Base-by-base conservation (phyloP, 495 filamentous ascomycete genomes). In the Penicillium samsonianum region DNA sequence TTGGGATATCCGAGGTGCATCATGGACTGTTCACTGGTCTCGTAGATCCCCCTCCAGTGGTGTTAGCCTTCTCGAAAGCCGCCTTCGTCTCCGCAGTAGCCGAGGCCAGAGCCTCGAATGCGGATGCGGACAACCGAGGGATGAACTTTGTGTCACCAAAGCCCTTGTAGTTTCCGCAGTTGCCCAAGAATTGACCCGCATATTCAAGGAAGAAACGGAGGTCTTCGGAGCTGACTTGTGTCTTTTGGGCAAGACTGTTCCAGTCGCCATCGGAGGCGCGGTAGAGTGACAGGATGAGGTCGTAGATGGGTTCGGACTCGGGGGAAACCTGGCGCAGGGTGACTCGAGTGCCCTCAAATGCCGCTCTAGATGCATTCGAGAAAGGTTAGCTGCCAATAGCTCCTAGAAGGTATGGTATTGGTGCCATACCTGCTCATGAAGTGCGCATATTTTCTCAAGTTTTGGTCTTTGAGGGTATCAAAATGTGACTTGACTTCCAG, bases 111-210 rank as follows among this genome's bases (percentile, higher is more conserved):
- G 86, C 83, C 33, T 85, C 80, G 53, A 98, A 80, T 30, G 82
- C 80, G 17, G 84, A 80, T 47, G 84, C 76, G 12, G 82, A 70
- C 55, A 92, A 81, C 41, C 92, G 81, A 9, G 94, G 94, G 52
- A 98, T 85, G 71, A 97, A 96, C 67, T 98, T 98, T 57, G 87
- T 83, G 69, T 98, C 94, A 33, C 94, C 94, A 62, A 97, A 96
- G 28, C 88, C 89, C 75, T 97, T 97, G 78, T 96, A 98, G 72
- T 98, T 98, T 44, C 94, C 94, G 46, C 81, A 75, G 67, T 97
- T 98, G 25, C 92, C 92, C 7, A 98, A 77, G 70, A 98, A 94
- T 66, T 92, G 89, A 3, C 87, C 86, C 2, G 91, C 79, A 73
- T 98, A 98, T 71, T 92, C 84, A 25, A 97, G 76, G 75, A 96